phyloP scores from a whole-genome alignment of 2,329 filamentous ascomycete genomes.

The Pyrenochaeta sp. region DNA sequence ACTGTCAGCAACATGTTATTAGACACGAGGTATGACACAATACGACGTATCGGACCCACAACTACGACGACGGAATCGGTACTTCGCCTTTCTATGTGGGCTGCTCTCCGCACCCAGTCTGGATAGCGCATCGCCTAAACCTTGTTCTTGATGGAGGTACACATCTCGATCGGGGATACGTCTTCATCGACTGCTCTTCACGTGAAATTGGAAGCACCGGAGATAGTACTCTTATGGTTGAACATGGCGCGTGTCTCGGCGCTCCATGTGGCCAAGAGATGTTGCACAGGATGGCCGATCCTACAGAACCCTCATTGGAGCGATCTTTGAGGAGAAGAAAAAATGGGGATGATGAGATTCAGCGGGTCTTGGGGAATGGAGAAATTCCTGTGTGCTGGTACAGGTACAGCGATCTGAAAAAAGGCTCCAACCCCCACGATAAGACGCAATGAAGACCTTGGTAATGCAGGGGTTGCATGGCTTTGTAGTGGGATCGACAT shows the following conservation, averaged over 20 bases:
- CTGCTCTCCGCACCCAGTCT: background rate
- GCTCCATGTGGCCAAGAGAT: background rate
- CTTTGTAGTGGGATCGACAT: background rate
- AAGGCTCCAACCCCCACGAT: constrained; percentile 1
- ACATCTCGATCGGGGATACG: background rate
- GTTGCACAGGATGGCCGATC: background rate
- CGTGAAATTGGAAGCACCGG: background rate
- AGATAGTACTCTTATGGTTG: background rate
- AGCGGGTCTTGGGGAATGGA: background rate
- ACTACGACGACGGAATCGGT: background rate
- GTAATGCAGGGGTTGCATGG: background rate
- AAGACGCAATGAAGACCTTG: background rate
- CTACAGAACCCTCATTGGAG: background rate
- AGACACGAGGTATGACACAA: constrained; percentile 4
- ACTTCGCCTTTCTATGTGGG: background rate
- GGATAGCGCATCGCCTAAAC: background rate
- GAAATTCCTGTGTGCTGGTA: background rate
- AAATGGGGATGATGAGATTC: constrained; percentile 5
- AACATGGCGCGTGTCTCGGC: background rate
- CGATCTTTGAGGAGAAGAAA: background rate
- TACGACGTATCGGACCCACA: background rate
- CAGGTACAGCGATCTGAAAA: background rate
- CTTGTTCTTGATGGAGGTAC: background rate
- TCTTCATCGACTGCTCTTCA: background rate
- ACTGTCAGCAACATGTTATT: background rate